Base-by-base conservation (phyloP, 2,329 filamentous ascomycete genomes). In the Aureobasidium sp. region DNA sequence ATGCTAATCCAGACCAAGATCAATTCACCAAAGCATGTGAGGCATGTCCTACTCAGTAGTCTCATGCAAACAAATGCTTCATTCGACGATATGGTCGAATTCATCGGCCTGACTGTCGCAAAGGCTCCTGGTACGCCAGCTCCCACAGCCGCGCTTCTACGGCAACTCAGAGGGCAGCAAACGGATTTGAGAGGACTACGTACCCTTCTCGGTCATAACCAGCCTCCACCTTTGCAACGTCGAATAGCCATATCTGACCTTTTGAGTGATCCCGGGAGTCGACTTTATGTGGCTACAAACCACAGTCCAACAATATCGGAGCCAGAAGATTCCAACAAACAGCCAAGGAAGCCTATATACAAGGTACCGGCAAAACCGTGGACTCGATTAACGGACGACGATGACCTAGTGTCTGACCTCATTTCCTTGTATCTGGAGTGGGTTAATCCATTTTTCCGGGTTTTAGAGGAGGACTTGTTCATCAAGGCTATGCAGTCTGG, bases 381-480 rank as follows among this genome's bases (percentile, higher is more conserved):
- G 72, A 73, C 71, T 2, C 65, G 27, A 1, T 50, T 73, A 16
- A 65, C 64, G 5, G 57, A 59, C 13, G 66, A 72, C 53, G 63
- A 69, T 32, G 66, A 66, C 13, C 63, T 71, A 15, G 69, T 73
- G 0, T 73, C 72, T 8, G 68, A 72, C 45, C 55, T 74, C n/a
- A 58, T 73, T 1, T 71, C 70, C 27, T 49, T 66, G 1, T 67
- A 59, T 58, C 39, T 66, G 1, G 58, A 55, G 6, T 64, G 58
- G 39, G 36, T 62, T 13, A 65, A 66, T 63, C 70, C 69, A 2
- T 72, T 68, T 30, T 66, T 65, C 30, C 71, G 73, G 54, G 71
- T 66, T 63, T 65, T 75, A n/a, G 70, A 74, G 62, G 67, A 70
- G 4, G 70, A 70, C 47, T 41, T 71, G 21, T 75, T 76, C 55